A percentile compares a stretch with the other conserved stretches of the same genome.
These are phyloP conservation scores for Mucor piriformis DNA, from an alignment of 371 early-diverging fungal species.

Conservation along the genomic window DNA sequence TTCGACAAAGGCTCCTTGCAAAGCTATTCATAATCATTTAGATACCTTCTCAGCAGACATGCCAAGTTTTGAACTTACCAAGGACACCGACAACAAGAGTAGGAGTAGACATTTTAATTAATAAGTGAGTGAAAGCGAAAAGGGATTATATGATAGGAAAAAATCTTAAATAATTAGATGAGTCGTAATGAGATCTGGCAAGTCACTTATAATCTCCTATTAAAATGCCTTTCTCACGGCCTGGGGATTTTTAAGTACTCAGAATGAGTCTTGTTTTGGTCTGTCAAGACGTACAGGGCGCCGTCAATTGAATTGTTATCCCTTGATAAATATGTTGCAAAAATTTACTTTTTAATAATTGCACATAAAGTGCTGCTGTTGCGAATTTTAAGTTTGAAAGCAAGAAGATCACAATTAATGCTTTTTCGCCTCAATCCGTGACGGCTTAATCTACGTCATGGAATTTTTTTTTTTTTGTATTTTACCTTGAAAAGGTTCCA, in stretches of 20 bases:
- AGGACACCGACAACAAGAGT: constrained; percentile 31
- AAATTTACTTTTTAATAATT: too few relatives aligned
- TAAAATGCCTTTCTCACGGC: not conserved
- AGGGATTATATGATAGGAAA: not conserved
- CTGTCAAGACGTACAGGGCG: too few relatives aligned
- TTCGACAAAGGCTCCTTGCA: constrained; percentile 94
- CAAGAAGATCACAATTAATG: too few relatives aligned
- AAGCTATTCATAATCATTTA: constrained; percentile 55
- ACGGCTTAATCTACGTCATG: too few relatives aligned
- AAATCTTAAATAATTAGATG: constrained; percentile 8
- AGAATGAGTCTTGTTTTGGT: too few relatives aligned
- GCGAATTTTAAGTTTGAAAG: too few relatives aligned
- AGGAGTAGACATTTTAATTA: constrained; percentile 5
- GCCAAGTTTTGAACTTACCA: constrained; percentile 13
- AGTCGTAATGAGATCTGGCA: constrained; percentile 13
- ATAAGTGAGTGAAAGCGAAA: not conserved
- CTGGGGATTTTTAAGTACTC: not conserved
- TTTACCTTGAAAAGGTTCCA: not conserved
- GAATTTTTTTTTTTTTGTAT: not conserved
- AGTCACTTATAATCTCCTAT: constrained; percentile 3
- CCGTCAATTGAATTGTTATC: too few relatives aligned
- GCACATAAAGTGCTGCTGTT: too few relatives aligned
- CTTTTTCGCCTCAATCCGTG: too few relatives aligned
- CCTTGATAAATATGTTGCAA: too few relatives aligned
- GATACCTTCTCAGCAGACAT: not conserved